Conservation (phyloP, 345 rosid species). For the Arabidopsis thaliana region DNA sequence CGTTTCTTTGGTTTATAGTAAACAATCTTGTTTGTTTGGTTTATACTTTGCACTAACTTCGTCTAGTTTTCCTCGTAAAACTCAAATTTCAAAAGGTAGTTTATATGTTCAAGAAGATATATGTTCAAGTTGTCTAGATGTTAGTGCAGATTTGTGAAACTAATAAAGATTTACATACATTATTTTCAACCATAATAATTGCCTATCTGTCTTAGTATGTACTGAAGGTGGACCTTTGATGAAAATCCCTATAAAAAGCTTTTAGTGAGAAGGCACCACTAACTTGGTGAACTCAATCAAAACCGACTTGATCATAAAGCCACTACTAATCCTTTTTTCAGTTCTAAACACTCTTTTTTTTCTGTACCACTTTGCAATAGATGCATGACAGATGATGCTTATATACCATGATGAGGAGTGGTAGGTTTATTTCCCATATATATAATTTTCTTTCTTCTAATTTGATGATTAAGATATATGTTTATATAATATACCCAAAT, state of each 20-base stretch:
- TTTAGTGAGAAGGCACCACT: slow-evolving; percentile 32
- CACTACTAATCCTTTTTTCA: slow-evolving; percentile 24
- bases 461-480: slow-evolving; percentile 13
- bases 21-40: slow-evolving; percentile 23
- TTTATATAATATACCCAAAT: slow-evolving; percentile 6
- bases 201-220: slow-evolving; percentile 1
- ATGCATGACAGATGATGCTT: slow-evolving; percentile 17
- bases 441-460: not conserved
- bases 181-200: not conserved
- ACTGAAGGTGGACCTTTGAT: slow-evolving; percentile 29
- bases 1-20: slow-evolving; percentile 29
- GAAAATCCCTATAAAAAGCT: slow-evolving; percentile 26
- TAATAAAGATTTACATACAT: slow-evolving; percentile 13
- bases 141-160: slow-evolving; percentile 38
- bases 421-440: slow-evolving; percentile 23
- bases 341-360: not conserved
- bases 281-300: slow-evolving; percentile 28
- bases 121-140: slow-evolving; percentile 39
- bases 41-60: slow-evolving; percentile 30
- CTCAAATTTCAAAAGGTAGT: slow-evolving; percentile 39
- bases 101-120: slow-evolving; percentile 24
- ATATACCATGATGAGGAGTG: slow-evolving; percentile 23
- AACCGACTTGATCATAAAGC: slow-evolving; percentile 27
- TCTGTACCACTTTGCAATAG: not conserved
- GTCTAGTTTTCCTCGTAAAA: slow-evolving; percentile 37